phyloP scores from a whole-genome alignment of 1,139 yeast genomes.

The Komagataea norvegica region DNA sequence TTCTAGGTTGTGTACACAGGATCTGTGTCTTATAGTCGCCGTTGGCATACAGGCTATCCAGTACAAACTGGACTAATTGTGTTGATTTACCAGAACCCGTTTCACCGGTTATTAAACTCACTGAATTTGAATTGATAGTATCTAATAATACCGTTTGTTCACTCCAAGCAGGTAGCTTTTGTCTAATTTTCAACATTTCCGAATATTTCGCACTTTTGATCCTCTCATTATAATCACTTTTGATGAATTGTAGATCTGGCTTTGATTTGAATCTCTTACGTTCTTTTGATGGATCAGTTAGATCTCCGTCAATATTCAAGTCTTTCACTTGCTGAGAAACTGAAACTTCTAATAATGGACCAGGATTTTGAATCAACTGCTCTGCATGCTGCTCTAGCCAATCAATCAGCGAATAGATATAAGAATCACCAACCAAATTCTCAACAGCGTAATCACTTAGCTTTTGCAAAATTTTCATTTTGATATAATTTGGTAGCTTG shows the following conservation, averaged over 20 bases:
- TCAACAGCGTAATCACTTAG: slow-evolving; percentile 39
- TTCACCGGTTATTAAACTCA: slow-evolving; percentile 86
- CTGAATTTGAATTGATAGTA: slow-evolving; percentile 52
- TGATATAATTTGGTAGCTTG: slow-evolving; percentile 69
- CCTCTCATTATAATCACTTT: slow-evolving; percentile 28
- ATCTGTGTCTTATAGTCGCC: slow-evolving; percentile 55
- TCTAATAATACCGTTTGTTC: slow-evolving; percentile 53
- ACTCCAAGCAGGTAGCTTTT: slow-evolving; percentile 77
- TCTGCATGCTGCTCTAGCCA: slow-evolving; percentile 68
- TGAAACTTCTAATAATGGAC: slow-evolving; percentile 45
- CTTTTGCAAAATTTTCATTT: slow-evolving; percentile 54
- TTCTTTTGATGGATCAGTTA: slow-evolving; percentile 4
- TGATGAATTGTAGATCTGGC: slow-evolving; percentile 28
- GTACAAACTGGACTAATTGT: slow-evolving; percentile 82
- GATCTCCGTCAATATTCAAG: neutral
- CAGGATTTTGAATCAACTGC: slow-evolving; percentile 64
- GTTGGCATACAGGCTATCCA: slow-evolving; percentile 50
- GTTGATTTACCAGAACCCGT: slow-evolving; percentile 97
- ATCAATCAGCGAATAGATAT: slow-evolving; percentile 60
- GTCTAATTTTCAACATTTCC: slow-evolving; percentile 41
- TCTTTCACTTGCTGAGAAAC: neutral
- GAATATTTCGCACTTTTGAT: slow-evolving; percentile 26
- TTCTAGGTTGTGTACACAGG: slow-evolving; percentile 90
- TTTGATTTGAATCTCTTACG: slow-evolving; percentile 19
- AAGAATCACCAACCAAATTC: slow-evolving; percentile 60